Evolutionary conservation across 164 flowering plant genomes (phyloP), one percentile per base, ranked within the genome.

Genomic region (Aristolochia californica): DNA sequence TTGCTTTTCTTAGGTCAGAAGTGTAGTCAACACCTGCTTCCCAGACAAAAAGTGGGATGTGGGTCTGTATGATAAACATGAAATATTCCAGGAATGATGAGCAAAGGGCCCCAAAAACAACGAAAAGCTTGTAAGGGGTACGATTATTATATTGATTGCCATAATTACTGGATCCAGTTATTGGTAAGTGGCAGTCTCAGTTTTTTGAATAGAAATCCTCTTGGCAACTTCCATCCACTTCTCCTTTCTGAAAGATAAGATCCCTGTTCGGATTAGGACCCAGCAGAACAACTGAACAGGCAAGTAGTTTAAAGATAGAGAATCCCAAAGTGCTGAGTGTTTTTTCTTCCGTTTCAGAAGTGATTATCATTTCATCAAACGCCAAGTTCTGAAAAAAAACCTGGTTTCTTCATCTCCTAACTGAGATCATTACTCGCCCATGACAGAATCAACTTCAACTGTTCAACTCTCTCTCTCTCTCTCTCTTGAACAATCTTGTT

Each of bases 21-120:
- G n/a, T 57, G 63, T 68, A 71, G 83, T 77, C 85, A 81, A 78
- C 78, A 80, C 72, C 78, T 70, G 77, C 76, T 73, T 78, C 67
- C 26, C 74, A 66, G 80, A 77, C 85, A 78, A 71, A 81, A 85
- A 74, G 77, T 43, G 45, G 54, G 50, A 49, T 38, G 75, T 76
- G 78, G 84, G 84, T 68, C 77, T 74, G 48, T 22, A 26, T 59
- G 56, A 60, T 68, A 23, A 68, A 56, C 67, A 60, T 61, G 70
- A 79, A 76, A 80, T 79, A 80, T 77, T 77, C 91, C 77, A 57
- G 53, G 70, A 74, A 78, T 77, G 79, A 79, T 77, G 75, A 72
- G 65, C 52, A 56, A 76, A 74, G 67, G 79, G 66, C 62, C 76
- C 66, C 69, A 59, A 59, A 62, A 53, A 63, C 52, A 61, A 67